Base-by-base conservation (phyloP, 2,329 filamentous ascomycete genomes). In the Phialocephala sp. region DNA sequence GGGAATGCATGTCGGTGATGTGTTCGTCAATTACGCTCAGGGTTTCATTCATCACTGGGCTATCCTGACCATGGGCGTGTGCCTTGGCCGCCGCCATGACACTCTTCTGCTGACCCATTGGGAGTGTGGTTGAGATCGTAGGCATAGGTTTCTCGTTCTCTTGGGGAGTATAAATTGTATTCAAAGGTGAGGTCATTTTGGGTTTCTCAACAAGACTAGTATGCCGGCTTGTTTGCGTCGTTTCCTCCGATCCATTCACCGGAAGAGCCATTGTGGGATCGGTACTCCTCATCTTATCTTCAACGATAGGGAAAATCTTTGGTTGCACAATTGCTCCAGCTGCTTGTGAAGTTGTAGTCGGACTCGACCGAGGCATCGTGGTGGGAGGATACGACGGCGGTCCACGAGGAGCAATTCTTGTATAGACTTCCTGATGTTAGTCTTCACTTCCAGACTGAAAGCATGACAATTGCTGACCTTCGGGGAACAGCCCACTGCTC, bases 21-120 rank as follows among this genome's bases (percentile, higher is more conserved):
- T 97, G 94, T 79, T 98, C 94, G 77, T 98, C 91, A 73, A 98
- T 98, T 65, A 98, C 94, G 74, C 93, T 97, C 60, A 98, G 81
- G 0, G 94, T 97, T 77, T 98, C 94, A 76, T 94, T 93, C 82
- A 98, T 91, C 59, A 97, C 94, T 12, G 92, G 91, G 75, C 88
- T 91, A 62, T 89, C 86, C 71, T 88, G 81, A 20, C 82, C 76
- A 71, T 80, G 73, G 66, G 74, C 52, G 71, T 80, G 72, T 65
- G 76, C 50, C 81, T 72, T 88, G 81, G 66, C 81, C 81, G 63
- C 81, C 79, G 58, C 86, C 76, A 56, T 80, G 65, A 72, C 68
- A 59, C 69, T 77, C 62, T 73, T 72, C 14, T 55, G 80, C 77
- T 66, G 82, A 9, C 50, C 50, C 76, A 64, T 79, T 20, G 65